Evolutionary conservation across 108 stramenopile genomes (phyloP), one percentile per base, ranked within the genome.

Genomic region (Cyclotella choctawhatcheeana): DNA sequence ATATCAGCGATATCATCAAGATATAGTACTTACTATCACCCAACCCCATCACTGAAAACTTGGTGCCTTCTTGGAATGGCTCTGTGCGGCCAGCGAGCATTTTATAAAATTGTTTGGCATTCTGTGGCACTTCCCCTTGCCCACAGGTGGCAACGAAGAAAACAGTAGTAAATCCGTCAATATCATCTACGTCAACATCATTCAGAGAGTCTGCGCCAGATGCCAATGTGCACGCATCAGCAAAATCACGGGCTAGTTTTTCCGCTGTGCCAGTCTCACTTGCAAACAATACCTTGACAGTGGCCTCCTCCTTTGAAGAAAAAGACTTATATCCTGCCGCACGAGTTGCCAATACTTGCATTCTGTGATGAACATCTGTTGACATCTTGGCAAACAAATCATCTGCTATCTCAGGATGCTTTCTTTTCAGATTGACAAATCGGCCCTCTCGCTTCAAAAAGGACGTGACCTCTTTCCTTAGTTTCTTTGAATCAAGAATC

Each of bases 401-500:
- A 24, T 83, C 84, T n/a, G 86, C 86, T 30, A 87, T 74, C 53
- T 77, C 75, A 8, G 86, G 86, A 56, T 85, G 64, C 6, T 52
- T 54, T 74, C 84, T 85, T 56, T 77, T 58, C 20, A 79, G 73
- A 40, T 85, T 85, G 3, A 87, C 71, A 79, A 87, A 87, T 17
- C 86, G 74, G 32, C 82, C 82, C 30, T 87, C 86, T 16, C 86
- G 74, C 27, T 83, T 75, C 10, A 87, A 54, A 71, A 85, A 85
- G 1, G 82, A 68, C 20, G 84, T 61, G 16, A 85, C 84, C 35
- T 87, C 86, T 54, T 85, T 76, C 26, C 86, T 73, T 17, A 87
- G 67, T 44, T 85, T 85, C 66, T 87, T 87, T 70, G 78, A 80
- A 71, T 87, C 86, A 26, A 87, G 79, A 37, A 87, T 78, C n/a